Evolutionary conservation across 139 green algal genomes (phyloP).

Genomic region (Chlorella sorokiniana): DNA sequence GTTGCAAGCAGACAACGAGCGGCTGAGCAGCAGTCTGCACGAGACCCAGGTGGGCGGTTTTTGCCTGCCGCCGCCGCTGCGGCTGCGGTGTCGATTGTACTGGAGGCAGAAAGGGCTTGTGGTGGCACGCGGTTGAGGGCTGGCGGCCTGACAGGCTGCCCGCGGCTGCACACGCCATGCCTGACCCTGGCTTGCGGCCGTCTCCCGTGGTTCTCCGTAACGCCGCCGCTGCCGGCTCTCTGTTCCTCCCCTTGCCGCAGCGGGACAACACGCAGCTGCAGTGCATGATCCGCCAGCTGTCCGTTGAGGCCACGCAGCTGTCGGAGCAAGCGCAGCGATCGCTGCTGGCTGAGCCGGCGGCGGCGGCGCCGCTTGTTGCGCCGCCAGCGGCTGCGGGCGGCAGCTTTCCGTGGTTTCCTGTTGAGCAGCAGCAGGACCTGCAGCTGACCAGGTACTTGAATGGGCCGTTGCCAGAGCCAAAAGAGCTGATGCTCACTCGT

Average conservation of each 20-base stretch:
- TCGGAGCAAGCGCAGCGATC: slow-evolving; percentile 8
- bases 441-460: neutral
- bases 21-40: slow-evolving; percentile 10
- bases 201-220: neutral
- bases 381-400: too few relatives aligned
- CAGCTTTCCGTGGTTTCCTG: too few relatives aligned
- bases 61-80: neutral
- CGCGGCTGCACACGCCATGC: too few relatives aligned
- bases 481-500: too few relatives aligned
- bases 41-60: neutral
- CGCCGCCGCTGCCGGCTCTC: neutral
- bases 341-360: neutral
- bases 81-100: neutral
- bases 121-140: too few relatives aligned
- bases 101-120: too few relatives aligned
- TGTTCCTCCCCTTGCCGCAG: neutral
- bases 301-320: neutral
- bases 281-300: slow-evolving; percentile 8
- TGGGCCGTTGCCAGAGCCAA: too few relatives aligned
- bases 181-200: too few relatives aligned
- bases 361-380: too few relatives aligned
- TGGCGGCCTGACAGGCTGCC: too few relatives aligned
- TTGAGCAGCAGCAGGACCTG: neutral
- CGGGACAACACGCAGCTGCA: slow-evolving; percentile 18
- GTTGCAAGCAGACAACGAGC: neutral